phyloP scores from a whole-genome alignment of 1,284 basidiomycete genomes.

The Cutaneotrichosporon cutaneum region DNA sequence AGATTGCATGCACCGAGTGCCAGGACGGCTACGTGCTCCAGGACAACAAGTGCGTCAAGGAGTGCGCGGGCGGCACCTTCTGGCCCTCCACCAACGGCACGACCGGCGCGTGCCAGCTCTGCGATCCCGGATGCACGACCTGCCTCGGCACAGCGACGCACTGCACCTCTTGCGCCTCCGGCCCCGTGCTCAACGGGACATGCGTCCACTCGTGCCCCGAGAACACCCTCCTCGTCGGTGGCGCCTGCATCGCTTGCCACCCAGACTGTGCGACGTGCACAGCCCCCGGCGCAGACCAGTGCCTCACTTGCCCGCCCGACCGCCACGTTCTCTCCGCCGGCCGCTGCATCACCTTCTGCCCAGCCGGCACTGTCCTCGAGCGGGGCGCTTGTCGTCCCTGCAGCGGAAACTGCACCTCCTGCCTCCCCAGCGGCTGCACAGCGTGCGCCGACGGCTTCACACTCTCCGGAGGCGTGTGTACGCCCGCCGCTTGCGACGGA shows the following conservation, averaged over 20 bases:
- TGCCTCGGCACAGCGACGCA: conserved; percentile 43
- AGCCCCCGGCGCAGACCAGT: conserved; percentile 26
- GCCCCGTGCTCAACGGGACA: conserved; percentile 43
- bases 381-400: conserved; percentile 43
- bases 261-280: conserved; percentile 52
- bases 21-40: conserved; percentile 52
- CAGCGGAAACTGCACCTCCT: conserved; percentile 44
- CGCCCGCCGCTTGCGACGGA: conserved; percentile 31
- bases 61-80: conserved; percentile 44
- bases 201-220: conserved; percentile 50
- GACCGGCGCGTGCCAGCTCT: conserved; percentile 50
- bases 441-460: conserved; percentile 42
- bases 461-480: conserved; percentile 46
- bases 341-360: conserved; percentile 50
- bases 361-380: conserved; percentile 44
- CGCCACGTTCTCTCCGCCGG: conserved; percentile 47
- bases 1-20: conserved; percentile 48
- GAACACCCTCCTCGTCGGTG: conserved; percentile 35
- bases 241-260: conserved; percentile 49
- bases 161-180: conserved; percentile 45
- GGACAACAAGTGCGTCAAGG: conserved; percentile 42
- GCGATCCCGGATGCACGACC: conserved; percentile 47
- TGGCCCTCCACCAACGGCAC: neutral
- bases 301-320: conserved; percentile 44
- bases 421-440: conserved; percentile 42